phyloP scores from a whole-genome alignment of 176 grass and related monocot genomes.

The Tillandsia fasciculata region DNA sequence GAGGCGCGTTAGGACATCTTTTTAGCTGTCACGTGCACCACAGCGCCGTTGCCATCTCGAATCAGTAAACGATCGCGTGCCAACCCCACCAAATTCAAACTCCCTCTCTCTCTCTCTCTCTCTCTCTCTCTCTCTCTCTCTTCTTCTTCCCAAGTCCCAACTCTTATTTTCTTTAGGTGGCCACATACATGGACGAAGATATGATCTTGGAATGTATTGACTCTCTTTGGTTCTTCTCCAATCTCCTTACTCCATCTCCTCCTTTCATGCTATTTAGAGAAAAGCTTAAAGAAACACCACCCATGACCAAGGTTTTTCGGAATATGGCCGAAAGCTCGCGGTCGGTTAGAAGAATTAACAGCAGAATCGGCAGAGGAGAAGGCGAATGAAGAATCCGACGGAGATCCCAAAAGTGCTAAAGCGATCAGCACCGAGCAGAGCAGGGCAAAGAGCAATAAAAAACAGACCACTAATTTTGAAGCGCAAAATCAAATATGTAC shows the following conservation, averaged over 20 bases:
- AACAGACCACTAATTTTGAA: not conserved
- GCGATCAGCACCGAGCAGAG: too few relatives aligned
- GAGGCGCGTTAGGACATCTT: constrained; percentile 19
- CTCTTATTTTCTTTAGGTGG: not conserved
- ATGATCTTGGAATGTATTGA: constrained; percentile 25
- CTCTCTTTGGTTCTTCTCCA: constrained; percentile 55
- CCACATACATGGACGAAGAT: constrained; percentile 17
- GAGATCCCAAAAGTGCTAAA: too few relatives aligned
- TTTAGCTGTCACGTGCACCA: not conserved
- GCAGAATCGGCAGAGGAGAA: not conserved
- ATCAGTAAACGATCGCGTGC: not conserved
- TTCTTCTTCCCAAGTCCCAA: not conserved
- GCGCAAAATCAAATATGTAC: not conserved
- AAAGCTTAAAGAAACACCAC: not conserved
- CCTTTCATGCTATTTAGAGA: not conserved
- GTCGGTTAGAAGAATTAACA: not conserved
- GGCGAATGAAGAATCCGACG: not conserved
- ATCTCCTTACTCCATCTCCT: constrained; percentile 17
- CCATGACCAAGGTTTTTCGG: too few relatives aligned
- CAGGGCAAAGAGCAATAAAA: too few relatives aligned
- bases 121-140: not conserved
- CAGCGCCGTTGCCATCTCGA: constrained; percentile 1
- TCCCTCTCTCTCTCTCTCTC: not conserved
- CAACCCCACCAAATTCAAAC: constrained; percentile 23
- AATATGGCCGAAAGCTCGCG: not conserved